These are phyloP conservation scores for Kokia cookei DNA, from an alignment of 441 rosid species.

Conservation along the genomic window DNA sequence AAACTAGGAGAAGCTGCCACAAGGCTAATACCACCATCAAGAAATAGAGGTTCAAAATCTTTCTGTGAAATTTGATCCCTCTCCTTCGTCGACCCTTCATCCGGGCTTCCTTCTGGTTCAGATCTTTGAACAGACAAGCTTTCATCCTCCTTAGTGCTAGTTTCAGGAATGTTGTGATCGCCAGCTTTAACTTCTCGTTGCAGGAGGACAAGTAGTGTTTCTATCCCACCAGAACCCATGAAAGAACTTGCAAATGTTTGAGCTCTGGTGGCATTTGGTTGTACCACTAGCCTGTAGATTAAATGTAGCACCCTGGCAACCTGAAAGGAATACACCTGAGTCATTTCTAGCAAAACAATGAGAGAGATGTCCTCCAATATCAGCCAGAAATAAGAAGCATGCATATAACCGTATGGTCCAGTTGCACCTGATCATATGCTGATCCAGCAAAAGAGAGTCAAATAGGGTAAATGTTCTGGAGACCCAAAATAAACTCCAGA, in stretches of 20 bases:
- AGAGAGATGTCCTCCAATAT: neutral
- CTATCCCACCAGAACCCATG: slow-evolving; percentile 86
- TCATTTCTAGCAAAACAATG: slow-evolving; percentile 10
- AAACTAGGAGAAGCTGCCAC: slow-evolving; percentile 31
- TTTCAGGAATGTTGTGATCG: slow-evolving; percentile 42
- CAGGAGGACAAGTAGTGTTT: slow-evolving; percentile 92
- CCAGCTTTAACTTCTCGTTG: slow-evolving; percentile 95
- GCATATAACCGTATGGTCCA: neutral
- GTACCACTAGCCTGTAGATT: slow-evolving; percentile 84
- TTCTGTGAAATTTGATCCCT: slow-evolving; percentile 30
- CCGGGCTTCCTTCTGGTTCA: slow-evolving; percentile 37
- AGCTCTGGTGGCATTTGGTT: slow-evolving; percentile 91
- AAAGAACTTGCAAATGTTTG: slow-evolving; percentile 75
- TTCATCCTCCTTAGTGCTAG: slow-evolving; percentile 27
- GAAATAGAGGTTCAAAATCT: slow-evolving; percentile 30
- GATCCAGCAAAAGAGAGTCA: neutral
- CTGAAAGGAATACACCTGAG: slow-evolving; percentile 37
- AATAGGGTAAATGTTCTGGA: neutral
- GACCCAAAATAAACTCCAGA: neutral
- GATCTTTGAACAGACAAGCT: slow-evolving; percentile 25
- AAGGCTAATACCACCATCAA: slow-evolving; percentile 15
- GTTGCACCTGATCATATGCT: neutral
- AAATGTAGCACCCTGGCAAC: slow-evolving; percentile 90
- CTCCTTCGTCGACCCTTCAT: slow-evolving; percentile 32
- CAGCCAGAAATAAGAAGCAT: neutral